Evolutionary conservation across 2,329 filamentous ascomycete genomes (phyloP).

Genomic region (Calcarisporium arbuscula): DNA sequence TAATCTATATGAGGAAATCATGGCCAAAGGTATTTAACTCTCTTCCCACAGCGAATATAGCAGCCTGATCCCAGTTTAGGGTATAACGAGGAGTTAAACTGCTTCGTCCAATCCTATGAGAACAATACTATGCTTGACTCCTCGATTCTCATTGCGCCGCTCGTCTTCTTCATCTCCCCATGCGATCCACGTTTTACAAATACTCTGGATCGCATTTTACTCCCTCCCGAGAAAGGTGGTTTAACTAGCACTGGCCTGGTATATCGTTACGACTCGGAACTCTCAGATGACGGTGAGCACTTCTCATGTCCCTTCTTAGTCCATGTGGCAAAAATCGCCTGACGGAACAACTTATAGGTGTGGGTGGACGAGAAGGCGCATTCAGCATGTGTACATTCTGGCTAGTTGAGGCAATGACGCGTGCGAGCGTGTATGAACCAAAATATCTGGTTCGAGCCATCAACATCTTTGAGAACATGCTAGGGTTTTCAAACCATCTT

Average conservation of each 20-base stretch:
- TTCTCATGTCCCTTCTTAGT: background rate
- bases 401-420: conserved; percentile 72
- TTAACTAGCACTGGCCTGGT: conserved; percentile 70
- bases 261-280: conserved; percentile 65
- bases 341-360: conserved; percentile 38
- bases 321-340: conserved; percentile 5
- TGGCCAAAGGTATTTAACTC: conserved; percentile 56
- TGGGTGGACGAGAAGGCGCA: conserved; percentile 68
- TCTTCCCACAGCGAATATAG: no score
- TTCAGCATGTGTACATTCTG: conserved; percentile 82
- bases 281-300: conserved; percentile 59
- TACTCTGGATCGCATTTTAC: conserved; percentile 66
- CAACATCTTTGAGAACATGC: conserved; percentile 71
- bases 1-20: conserved; percentile 65
- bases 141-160: conserved; percentile 67
- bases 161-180: conserved; percentile 74
- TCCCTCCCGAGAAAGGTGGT: conserved; percentile 67
- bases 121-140: conserved; percentile 64
- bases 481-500: conserved; percentile 69
- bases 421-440: conserved; percentile 58
- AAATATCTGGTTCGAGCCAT: conserved; percentile 57
- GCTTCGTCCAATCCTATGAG: conserved; percentile 73
- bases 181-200: conserved; percentile 70
- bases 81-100: conserved; percentile 63
- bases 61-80: conserved; percentile 40